Evolutionary conservation across 2,329 filamentous ascomycete genomes (phyloP), one percentile per base, ranked within the genome.

Genomic region (Apiospora koreana): DNA sequence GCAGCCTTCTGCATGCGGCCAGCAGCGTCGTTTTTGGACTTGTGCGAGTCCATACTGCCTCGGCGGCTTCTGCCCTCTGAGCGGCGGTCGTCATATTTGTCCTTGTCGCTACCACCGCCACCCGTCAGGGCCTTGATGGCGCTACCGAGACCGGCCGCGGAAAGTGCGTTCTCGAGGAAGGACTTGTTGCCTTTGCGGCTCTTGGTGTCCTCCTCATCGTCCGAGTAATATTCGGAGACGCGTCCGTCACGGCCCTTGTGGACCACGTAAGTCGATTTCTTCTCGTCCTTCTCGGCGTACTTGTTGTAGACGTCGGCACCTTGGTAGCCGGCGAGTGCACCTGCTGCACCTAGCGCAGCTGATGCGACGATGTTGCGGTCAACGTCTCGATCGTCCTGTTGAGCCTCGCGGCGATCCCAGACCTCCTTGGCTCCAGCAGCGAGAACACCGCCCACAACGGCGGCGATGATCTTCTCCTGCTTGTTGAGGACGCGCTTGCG

Each of bases 1-100:
- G 95, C 94, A 43, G 94, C 94, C 82, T 97, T 94, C 74, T 94
- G 91, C 65, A 94, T 88, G 76, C 93, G 93, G 75, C 84, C 86
- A 45, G 84, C 81, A 16, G 79, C 77, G 41, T 77, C 80, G 54
- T 80, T 77, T 68, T 85, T 83, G 50, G 86, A 73, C 84, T 85
- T 87, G 68, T 84, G 82, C 68, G 83, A 84, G 73, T 79, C 79
- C 68, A 80, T 78, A 71, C 80, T 81, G 41, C 79, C 77, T 48
- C 80, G 77, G 70, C 81, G 81, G 72, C 81, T 75, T 43, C 72
- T 71, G 3, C n/a, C 25, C 9, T 72, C 70, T 12, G 69, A 71
- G 71, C 81, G 80, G 71, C 82, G 82, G 65, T 82, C 81, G 69
- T 85, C 25, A 77, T 72, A 66, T 54, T 62, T 72, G 66, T 81